Evolutionary conservation across 805 yeast genomes (phyloP).

Genomic region (Crinitomyces ghanaensis): DNA sequence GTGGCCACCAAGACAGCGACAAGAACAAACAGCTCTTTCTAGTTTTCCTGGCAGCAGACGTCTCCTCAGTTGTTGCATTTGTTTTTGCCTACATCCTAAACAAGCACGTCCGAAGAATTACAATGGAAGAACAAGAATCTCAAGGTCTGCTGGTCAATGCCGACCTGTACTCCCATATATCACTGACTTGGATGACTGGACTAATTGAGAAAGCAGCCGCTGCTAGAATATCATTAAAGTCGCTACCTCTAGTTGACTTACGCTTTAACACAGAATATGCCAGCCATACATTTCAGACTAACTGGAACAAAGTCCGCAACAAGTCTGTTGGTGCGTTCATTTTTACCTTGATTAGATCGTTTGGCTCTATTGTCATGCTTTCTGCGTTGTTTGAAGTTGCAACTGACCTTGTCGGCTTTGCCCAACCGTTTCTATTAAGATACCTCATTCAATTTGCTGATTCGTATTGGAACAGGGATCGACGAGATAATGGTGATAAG

Average conservation of each 20-base stretch:
- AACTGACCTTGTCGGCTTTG: constrained; percentile 33
- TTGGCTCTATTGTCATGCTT: constrained; percentile 30
- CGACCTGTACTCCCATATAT: constrained; percentile 39
- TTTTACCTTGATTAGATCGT: constrained; percentile 24
- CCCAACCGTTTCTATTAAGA: constrained; percentile 33
- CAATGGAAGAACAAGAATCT: too few species aligned
- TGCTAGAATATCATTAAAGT: constrained; percentile 29
- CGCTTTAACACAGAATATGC: constrained; percentile 19
- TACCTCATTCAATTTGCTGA: constrained; percentile 36
- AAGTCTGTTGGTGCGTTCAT: constrained; percentile 15
- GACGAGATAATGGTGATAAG: too few species aligned
- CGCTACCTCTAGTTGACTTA: constrained; percentile 28
- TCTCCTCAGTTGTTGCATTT: too few species aligned
- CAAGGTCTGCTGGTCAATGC: constrained; percentile 29
- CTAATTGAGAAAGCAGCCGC: constrained; percentile 42
- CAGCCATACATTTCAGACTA: constrained; percentile 7
- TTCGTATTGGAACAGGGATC: constrained; percentile 34
- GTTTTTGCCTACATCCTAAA: too few species aligned
- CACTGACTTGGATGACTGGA: constrained; percentile 51
- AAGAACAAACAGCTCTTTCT: too few species aligned
- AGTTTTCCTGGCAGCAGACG: too few species aligned
- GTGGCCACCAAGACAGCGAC: too few species aligned
- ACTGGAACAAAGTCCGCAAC: constrained; percentile 15
- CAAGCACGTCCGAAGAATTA: too few species aligned
- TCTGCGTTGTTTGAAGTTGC: constrained; percentile 36